A percentile compares a stretch with the other conserved stretches of the same genome.
Evolutionary conservation across 2,329 filamentous ascomycete species (phyloP).

Genomic region (Fusarium napiforme): DNA sequence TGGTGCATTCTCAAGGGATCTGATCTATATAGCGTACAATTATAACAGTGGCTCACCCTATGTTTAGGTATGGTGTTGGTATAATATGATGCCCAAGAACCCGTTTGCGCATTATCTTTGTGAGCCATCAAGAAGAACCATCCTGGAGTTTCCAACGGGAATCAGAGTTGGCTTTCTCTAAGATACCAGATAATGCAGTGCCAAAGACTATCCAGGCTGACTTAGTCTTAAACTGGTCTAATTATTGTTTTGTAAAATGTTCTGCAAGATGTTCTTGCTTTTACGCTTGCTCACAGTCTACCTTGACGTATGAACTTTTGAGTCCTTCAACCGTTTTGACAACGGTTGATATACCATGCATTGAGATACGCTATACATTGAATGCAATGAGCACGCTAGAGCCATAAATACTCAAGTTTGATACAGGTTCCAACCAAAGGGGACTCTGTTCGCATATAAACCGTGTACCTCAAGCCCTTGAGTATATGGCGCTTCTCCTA

Average conservation of each 20-base stretch:
- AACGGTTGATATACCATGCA: background rate
- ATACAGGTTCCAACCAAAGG: background rate
- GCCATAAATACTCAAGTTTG: too few relatives aligned
- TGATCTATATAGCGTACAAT: too few relatives aligned
- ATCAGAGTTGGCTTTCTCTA: background rate
- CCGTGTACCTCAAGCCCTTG: too few relatives aligned
- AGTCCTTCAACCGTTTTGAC: background rate
- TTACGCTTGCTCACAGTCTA: accelerated
- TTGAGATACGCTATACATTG: too few relatives aligned
- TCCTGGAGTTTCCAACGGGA: background rate
- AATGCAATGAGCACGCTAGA: background rate
- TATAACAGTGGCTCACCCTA: background rate
- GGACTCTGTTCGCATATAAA: background rate
- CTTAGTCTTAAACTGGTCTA: accelerated
- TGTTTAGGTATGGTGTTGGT: background rate
- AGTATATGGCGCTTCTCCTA: background rate
- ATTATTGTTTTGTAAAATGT: background rate
- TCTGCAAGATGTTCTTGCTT: background rate
- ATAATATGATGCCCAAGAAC: background rate
- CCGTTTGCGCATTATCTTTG: accelerated
- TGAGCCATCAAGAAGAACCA: background rate
- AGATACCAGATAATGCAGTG: background rate
- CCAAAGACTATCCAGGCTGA: background rate
- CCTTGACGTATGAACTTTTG: accelerated
- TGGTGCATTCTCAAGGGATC: background rate